Evolutionary conservation across 345 rosid genomes (phyloP).

Genomic region (Rubroshorea leprosula): DNA sequence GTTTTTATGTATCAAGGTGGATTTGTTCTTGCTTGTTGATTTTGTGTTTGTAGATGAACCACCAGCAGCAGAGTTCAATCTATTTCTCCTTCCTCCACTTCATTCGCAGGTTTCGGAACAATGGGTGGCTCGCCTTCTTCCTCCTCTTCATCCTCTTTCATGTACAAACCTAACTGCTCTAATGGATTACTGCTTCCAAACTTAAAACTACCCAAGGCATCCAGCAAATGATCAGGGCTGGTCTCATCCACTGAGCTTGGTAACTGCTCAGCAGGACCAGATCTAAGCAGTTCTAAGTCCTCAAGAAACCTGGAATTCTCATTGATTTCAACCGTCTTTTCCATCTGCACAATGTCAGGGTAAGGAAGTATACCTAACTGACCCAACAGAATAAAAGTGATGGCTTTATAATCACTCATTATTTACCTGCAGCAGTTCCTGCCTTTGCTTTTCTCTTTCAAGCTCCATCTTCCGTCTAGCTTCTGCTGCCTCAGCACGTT

Average conservation of each 20-base stretch:
- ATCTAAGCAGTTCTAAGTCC: constrained; percentile 87
- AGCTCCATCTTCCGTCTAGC: constrained; percentile 77
- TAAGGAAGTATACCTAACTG: not conserved
- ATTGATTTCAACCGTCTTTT: constrained; percentile 87
- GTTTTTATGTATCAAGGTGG: not conserved
- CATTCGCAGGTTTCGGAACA: constrained; percentile 22
- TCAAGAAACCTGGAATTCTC: constrained; percentile 81
- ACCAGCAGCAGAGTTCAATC: not conserved
- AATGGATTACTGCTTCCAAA: constrained; percentile 72
- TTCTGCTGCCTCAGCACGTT: constrained; percentile 81
- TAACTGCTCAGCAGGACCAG: constrained; percentile 49
- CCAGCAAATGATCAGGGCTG: constrained; percentile 46
- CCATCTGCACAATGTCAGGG: constrained; percentile 56
- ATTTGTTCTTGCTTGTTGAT: not conserved
- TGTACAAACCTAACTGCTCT: constrained; percentile 88
- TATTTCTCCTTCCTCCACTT: constrained; percentile 88
- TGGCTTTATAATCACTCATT: not conserved
- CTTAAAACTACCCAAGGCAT: constrained; percentile 66
- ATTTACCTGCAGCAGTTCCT: constrained; percentile 69
- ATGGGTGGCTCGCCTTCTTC: constrained; percentile 47
- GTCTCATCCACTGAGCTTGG: constrained; percentile 62
- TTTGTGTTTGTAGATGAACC: not conserved
- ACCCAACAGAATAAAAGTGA: too few relatives aligned
- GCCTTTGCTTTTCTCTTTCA: constrained; percentile 94
- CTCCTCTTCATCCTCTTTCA: constrained; percentile 76